A percentile compares a stretch with the other conserved stretches of the same genome.
These are phyloP conservation scores for Vigna reflexopilosa DNA, from an alignment of 306 rosid species.

Conservation along the genomic window DNA sequence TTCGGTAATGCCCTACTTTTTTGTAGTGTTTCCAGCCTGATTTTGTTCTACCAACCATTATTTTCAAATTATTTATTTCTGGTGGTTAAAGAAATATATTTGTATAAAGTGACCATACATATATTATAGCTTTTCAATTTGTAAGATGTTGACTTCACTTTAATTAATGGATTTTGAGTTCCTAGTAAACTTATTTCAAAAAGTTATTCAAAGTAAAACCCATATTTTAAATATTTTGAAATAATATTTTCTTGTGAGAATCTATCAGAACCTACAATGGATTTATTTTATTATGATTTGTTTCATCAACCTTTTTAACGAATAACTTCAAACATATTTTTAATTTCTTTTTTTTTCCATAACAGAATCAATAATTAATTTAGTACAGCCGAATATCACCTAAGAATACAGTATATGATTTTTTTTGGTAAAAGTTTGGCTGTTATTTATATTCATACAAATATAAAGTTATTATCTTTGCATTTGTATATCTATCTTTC, in stretches of 20 bases:
- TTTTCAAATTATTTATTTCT: not conserved
- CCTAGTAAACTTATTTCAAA: too few species aligned
- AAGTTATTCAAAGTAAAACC: not conserved
- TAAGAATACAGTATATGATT: too few species aligned
- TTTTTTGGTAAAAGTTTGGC: too few species aligned
- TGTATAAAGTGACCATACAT: not conserved
- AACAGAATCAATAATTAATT: not conserved
- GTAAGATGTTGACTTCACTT: not conserved
- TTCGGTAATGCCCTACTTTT: too few species aligned
- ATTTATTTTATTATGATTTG: not conserved
- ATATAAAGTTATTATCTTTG: too few species aligned
- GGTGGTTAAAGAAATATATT: constrained; percentile 4
- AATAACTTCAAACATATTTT: not conserved
- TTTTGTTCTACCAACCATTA: too few species aligned
- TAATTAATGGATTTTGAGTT: too few species aligned
- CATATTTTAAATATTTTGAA: not conserved
- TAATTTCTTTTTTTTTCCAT: not conserved
- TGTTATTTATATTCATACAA: too few species aligned
- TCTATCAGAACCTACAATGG: not conserved
- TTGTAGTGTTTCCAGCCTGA: not conserved
- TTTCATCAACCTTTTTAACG: not conserved
- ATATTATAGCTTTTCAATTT: not conserved
- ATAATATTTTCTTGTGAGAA: too few species aligned
- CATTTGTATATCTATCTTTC: too few species aligned
- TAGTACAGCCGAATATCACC: too few species aligned